phyloP scores from a whole-genome alignment of 805 yeast species.

The Spathaspora sp. region DNA sequence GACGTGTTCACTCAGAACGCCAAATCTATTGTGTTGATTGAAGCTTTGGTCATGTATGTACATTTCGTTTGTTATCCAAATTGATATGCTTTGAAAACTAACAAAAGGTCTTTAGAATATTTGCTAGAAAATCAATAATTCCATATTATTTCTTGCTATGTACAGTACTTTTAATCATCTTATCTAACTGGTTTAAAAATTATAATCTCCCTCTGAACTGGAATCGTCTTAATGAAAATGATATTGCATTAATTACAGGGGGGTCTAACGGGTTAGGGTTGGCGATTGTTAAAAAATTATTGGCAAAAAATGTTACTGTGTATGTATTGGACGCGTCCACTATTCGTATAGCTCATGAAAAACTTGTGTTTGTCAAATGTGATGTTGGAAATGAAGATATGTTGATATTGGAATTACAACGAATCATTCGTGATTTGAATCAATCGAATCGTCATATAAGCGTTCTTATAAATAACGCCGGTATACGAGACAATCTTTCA shows the following conservation, averaged over 20 bases:
- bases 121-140: not conserved
- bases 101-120: not conserved
- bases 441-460: slow-evolving; percentile 11
- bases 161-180: not conserved
- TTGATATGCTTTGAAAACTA: not conserved
- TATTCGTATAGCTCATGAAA: slow-evolving; percentile 12
- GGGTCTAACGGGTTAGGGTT: slow-evolving; percentile 51
- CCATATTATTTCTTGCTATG: slow-evolving; percentile 2
- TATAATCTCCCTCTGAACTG: slow-evolving; percentile 6
- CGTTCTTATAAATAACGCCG: slow-evolving; percentile 47
- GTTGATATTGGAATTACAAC: slow-evolving; percentile 12
- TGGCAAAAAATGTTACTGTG: slow-evolving; percentile 17
- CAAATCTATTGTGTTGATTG: slow-evolving; percentile 1
- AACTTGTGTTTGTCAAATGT: slow-evolving; percentile 17
- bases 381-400: slow-evolving; percentile 17
- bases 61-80: not conserved
- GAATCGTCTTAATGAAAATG: slow-evolving; percentile 6
- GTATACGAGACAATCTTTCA: slow-evolving; percentile 34
- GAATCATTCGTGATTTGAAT: slow-evolving; percentile 19
- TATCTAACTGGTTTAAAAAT: not conserved
- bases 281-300: slow-evolving; percentile 28
- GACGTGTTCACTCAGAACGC: not conserved
- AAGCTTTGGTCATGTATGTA: slow-evolving; percentile 2
- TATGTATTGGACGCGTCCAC: slow-evolving; percentile 27
- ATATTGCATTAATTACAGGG: slow-evolving; percentile 44